Evolutionary conservation across 179 eudicot species (phyloP), one percentile per base, ranked within the genome.

Genomic region (Spinacia oleracea): DNA sequence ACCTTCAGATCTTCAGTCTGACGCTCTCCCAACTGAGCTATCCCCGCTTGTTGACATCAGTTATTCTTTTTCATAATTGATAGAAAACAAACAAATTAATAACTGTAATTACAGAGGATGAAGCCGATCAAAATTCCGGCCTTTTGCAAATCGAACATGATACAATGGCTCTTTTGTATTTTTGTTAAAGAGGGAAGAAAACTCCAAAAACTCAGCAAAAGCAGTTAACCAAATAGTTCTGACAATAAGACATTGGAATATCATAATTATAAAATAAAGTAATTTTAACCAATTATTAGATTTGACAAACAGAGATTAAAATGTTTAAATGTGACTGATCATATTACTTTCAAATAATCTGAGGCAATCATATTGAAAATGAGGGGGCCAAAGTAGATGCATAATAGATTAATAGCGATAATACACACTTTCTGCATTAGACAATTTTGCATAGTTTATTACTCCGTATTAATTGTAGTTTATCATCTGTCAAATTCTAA

Each of bases 1-100:
- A 92, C 99, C 97, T 94, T 94, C 99, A 96, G 92, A 94, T 96
- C 99, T 96, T 96, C 99, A 92, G 97, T 94, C 97, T 93, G 97
- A 96, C 97, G 98, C 98, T 96, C 98, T 96, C 98, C 98, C 98
- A 96, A 96, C 99, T 96, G 99, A 96, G 99, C 99, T 94, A 96
- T 96, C 97, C 99, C 93, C 91, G 92, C 91, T 86, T 87, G 84
- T 84, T 48, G 21, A 48, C 0, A 15, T 48, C 20, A 48, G 3
- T 12, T 20, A 15, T 12, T 48, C 6, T 48, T 48, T 48, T 48
- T 5, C 3, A n/a, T 3, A 48, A 15, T 38, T 12, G 20, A 14
- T 48, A 48, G 53, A 1, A 12, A 12, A 48, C 53, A 48, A 48
- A 48, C 20, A 48, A 15, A 15, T 16, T 15, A 46, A 14, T 46